Percentiles rank a stretch among this genome's conserved stretches.
phyloP scores from a whole-genome alignment of 1,284 basidiomycete species.

The Sphaerobolus stellatus region DNA sequence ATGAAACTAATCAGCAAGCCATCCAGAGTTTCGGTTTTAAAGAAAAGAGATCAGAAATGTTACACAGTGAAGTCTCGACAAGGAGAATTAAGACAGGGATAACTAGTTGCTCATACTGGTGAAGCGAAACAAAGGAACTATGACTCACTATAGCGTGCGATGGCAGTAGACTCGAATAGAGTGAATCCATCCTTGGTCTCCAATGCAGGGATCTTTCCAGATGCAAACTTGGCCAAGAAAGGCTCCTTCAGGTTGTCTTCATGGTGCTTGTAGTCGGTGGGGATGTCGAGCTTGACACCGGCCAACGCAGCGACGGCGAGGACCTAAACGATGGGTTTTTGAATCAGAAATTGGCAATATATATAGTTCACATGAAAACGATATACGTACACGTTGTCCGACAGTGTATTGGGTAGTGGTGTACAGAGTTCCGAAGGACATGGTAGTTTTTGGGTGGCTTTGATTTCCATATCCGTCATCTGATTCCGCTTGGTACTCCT shows the following conservation, averaged over 20 bases:
- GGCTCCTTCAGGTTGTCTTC: slow-evolving; percentile 79
- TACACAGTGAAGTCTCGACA: slow-evolving; percentile 50
- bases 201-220: slow-evolving; percentile 83
- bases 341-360: slow-evolving; percentile 11
- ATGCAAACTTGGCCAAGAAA: slow-evolving; percentile 78
- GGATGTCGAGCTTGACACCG: slow-evolving; percentile 65
- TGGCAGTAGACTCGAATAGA: slow-evolving; percentile 77
- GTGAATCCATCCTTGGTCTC: slow-evolving; percentile 78
- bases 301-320: slow-evolving; percentile 70
- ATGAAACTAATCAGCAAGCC: too few relatives aligned
- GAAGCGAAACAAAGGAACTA: slow-evolving; percentile 26
- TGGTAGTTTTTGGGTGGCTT: too few relatives aligned
- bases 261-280: slow-evolving; percentile 58
- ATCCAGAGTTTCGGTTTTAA: too few relatives aligned
- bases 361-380: background rate
- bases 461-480: too few relatives aligned
- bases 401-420: slow-evolving; percentile 40
- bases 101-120: slow-evolving; percentile 48
- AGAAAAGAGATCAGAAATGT: slow-evolving; percentile 20
- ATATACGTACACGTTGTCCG: slow-evolving; percentile 52
- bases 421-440: slow-evolving; percentile 64
- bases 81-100: slow-evolving; percentile 63
- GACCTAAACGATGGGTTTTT: slow-evolving; percentile 48
- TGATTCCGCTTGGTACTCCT: too few relatives aligned
- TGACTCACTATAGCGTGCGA: slow-evolving; percentile 87